phyloP scores from a whole-genome alignment of 495 filamentous ascomycete species.

The Aspergillus baeticus region DNA sequence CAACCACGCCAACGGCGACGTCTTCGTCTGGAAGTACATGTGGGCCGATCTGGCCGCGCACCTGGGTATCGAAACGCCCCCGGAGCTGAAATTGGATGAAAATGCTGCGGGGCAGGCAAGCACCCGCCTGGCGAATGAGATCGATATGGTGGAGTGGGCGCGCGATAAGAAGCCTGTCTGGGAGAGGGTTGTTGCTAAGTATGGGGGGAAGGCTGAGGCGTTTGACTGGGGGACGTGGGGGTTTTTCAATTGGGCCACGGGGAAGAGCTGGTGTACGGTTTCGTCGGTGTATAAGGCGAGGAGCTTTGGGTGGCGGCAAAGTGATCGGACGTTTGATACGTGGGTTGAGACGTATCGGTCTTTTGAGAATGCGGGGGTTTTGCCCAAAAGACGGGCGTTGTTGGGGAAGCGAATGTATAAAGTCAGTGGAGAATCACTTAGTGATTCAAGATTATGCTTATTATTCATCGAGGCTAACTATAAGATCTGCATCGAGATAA shows the following conservation, averaged over 20 bases:
- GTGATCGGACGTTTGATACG: neutral
- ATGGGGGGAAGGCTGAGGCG: constrained; percentile 19
- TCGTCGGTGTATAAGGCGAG: constrained; percentile 27
- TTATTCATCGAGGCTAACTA: no score
- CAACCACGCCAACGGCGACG: constrained; percentile 30
- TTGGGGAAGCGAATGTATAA: neutral
- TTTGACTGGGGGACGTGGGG: constrained; percentile 29
- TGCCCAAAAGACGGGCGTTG: neutral
- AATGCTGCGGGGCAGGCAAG: constrained; percentile 14
- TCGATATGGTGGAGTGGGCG: constrained; percentile 29
- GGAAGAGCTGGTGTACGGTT: constrained; percentile 22
- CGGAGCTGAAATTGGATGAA: no score
- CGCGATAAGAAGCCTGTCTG: constrained; percentile 28
- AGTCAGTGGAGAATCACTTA: no score
- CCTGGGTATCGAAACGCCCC: constrained; percentile 24
- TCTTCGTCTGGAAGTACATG: constrained; percentile 29
- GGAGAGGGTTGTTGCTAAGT: constrained; percentile 26
- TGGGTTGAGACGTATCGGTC: neutral
- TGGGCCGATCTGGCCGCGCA: constrained; percentile 25
- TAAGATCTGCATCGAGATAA: no score
- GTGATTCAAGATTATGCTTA: no score
- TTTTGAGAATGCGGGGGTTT: neutral
- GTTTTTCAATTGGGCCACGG: constrained; percentile 26
- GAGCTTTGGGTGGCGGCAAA: constrained; percentile 21
- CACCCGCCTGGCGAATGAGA: constrained; percentile 19